Evolutionary conservation across 2,329 filamentous ascomycete species (phyloP), one percentile per base, ranked within the genome.

Genomic region (Huntiella bhutanensis): DNA sequence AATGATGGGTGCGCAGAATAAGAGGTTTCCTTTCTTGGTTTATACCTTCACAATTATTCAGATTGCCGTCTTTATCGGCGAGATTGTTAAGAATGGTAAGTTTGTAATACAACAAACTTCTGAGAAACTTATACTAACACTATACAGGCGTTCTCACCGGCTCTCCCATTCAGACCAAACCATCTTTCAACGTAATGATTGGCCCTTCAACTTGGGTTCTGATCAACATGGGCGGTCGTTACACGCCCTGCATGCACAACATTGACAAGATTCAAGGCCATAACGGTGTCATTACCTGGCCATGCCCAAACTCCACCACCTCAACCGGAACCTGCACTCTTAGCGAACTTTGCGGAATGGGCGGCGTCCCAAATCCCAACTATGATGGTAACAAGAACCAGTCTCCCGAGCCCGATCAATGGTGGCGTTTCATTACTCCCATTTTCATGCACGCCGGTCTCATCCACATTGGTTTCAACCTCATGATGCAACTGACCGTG

Each of bases 141-240:
- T 48, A 2, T 13, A 10, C 52, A 86, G 82, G 70, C 45, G 70
- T 80, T 54, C 64, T 87, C 28, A 95, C 88, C 1, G 82, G 82
- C 46, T 80, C 80, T 17, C 73, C 80, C 15, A 84, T 85, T 57
- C 73, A 77, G 64, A 87, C 77, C 45, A 74, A 88, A 47, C 91
- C 91, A 1, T 71, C 70, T 12, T 93, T 98, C 66, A 98, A 96
- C 63, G 82, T 83, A 49, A 94, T 98, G 85, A 94, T 98, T 57
- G 91, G 91, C 0, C 91, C 91, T 1, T 94, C 87, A 4, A 74
- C 79, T 1, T 84, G 85, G 54, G 76, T 96, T 17, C 75, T 93
- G 55, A 94, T 96, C 66, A 93, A 93, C 61, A 94, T 98, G 84
- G 91, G 91, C 49, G 84, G 87, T 36, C 79, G 91, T 51, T 98